Evolutionary conservation across 257 asterid species (phyloP).

Genomic region (Oldenlandia corymbosa): DNA sequence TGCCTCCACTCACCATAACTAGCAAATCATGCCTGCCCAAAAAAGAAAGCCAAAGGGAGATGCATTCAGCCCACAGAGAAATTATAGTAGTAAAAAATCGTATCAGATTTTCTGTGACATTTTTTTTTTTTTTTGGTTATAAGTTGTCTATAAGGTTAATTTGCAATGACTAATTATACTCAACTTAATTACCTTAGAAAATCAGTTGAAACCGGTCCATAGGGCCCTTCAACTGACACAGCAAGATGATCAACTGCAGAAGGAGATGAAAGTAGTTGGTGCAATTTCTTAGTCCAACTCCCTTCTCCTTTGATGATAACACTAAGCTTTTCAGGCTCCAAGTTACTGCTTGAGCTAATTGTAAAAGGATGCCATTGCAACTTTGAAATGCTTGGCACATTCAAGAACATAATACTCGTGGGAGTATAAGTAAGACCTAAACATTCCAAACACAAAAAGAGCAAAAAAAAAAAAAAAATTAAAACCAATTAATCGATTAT

Average conservation of each 20-base stretch:
- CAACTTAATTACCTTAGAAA: constrained; percentile 55
- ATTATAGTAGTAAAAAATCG: no score
- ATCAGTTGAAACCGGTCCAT: constrained; percentile 70
- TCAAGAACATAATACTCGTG: constrained; percentile 69
- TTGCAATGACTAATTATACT: no score
- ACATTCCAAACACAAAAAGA: not conserved
- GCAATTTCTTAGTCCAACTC: constrained; percentile 66
- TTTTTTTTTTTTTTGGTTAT: no score
- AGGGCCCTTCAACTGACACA: constrained; percentile 78
- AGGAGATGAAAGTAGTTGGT: constrained; percentile 56
- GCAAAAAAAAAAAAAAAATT: no score
- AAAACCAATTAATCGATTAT: no score
- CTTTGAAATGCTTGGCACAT: constrained; percentile 68
- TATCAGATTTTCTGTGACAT: no score
- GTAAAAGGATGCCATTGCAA: constrained; percentile 96
- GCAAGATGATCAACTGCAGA: constrained; percentile 46
- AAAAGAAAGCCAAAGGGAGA: not conserved
- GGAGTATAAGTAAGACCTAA: constrained; percentile 58
- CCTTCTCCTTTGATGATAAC: constrained; percentile 68
- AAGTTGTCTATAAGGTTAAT: no score
- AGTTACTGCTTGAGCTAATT: constrained; percentile 53
- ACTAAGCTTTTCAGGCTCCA: constrained; percentile 67
- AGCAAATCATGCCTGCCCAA: constrained; percentile 56
- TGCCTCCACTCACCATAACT: constrained; percentile 90
- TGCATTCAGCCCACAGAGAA: no score